phyloP scores from a whole-genome alignment of 257 asterid species.

The Penstemon barbatus region DNA sequence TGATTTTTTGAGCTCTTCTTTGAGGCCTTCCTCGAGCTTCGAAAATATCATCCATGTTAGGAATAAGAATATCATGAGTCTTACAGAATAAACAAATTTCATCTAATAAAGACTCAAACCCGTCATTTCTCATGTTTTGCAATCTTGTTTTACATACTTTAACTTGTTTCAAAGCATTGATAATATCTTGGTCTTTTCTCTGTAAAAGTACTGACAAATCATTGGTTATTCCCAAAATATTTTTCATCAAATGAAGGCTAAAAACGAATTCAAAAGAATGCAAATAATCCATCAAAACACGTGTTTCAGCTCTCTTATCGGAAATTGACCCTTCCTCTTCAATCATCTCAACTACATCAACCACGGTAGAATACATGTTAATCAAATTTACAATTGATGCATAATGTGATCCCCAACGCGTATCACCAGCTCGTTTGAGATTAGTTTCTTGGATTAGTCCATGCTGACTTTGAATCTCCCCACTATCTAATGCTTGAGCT shows the following conservation, averaged over 20 bases:
- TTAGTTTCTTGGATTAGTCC: conserved; percentile 12
- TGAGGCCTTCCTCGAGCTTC: no score
- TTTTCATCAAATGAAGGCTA: not conserved
- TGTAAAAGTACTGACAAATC: not conserved
- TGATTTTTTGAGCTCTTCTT: no score
- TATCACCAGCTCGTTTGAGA: not conserved
- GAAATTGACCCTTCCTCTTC: not conserved
- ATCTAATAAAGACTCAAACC: not conserved
- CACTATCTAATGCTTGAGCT: not conserved
- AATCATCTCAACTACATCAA: conserved; percentile 4
- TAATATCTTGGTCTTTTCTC: conserved; percentile 11
- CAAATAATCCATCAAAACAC: not conserved
- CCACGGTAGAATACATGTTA: not conserved
- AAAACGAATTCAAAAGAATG: not conserved
- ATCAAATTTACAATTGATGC: not conserved
- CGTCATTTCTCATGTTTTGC: not conserved
- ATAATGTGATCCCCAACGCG: conserved; percentile 16
- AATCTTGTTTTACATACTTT: not conserved
- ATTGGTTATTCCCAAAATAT: not conserved
- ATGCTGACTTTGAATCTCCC: not conserved
- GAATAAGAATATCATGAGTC: not conserved
- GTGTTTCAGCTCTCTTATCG: not conserved
- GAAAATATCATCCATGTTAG: not conserved
- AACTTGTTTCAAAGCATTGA: not conserved
- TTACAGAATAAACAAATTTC: not conserved